Evolutionary conservation across 345 rosid species (phyloP), one percentile per base, ranked within the genome.

Genomic region (Citrus cavaleriei): DNA sequence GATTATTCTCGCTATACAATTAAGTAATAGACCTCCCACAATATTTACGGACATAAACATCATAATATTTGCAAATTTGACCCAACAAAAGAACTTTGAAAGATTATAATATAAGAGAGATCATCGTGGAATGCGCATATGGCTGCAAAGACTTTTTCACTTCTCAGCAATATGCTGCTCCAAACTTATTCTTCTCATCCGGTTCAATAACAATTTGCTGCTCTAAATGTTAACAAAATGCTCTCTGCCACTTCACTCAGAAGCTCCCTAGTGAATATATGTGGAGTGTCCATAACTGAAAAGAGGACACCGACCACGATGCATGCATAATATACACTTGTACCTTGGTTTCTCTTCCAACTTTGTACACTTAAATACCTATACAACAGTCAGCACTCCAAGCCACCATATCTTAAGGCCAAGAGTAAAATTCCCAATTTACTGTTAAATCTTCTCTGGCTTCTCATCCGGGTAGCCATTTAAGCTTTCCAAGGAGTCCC

Each of bases 401-500:
- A 84, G 81, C 86, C 84, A 71, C 80, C 62, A 64, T 60, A 30
- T 60, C 35, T 61, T 37, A 59, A 62, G 76, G 51, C 79, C 73
- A 68, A 40, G 74, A 81, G 78, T 81, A 70, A 71, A 78, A 77
- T 76, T 68, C 78, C 72, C 64, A 70, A 80, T 40, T 24, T 74
- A 75, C 59, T 73, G 88, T 85, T 74, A 85, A 81, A 27, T 80
- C 79, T 65, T 69, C 73, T 85, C 86, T 22, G 72, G 85, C 70
- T 79, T 84, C 81, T 87, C 90, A 32, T 85, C 87, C 73, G 83
- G 63, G 64, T 73, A 84, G 68, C 82, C 90, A 71, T 75, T 81
- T 16, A 83, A 90, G 81, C 92, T 86, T 60, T 90, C 92, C 69
- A 87, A 30, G 22, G 84, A 78, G 83, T 92, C 95, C 81, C 86